These are phyloP conservation scores for Epipyxis sp. DNA, from an alignment of 108 stramenopile species.

Conservation along the genomic window DNA sequence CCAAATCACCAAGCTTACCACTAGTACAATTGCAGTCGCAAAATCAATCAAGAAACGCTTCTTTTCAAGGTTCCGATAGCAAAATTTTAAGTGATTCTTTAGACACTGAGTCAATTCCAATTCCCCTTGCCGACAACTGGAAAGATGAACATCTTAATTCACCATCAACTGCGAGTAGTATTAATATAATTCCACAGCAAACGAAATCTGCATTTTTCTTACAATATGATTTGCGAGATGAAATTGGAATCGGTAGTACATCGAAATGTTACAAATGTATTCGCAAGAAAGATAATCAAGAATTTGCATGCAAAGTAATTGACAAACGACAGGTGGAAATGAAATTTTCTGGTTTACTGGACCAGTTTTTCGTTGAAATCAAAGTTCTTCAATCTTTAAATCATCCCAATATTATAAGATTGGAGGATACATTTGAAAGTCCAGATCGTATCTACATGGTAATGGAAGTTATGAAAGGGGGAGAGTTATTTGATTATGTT, in stretches of 20 bases:
- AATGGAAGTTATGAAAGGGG: constrained; percentile 95
- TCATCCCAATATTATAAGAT: constrained; percentile 87
- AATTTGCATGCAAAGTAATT: constrained; percentile 91
- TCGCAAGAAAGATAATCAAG: constrained; percentile 54
- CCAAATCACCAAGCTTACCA: too few species aligned
- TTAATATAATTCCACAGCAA: too few species aligned
- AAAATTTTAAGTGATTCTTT: too few species aligned
- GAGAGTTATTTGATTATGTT: constrained; percentile 97
- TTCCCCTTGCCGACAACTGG: too few species aligned
- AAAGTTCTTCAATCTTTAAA: constrained; percentile 50
- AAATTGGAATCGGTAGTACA: constrained; percentile 90
- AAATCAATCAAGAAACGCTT: too few species aligned
- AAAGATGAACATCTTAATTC: too few species aligned
- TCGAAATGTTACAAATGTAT: constrained; percentile 85
- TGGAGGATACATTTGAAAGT: constrained; percentile 86
- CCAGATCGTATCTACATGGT: constrained; percentile 87
- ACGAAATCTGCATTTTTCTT: constrained; percentile 17
- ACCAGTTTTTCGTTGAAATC: constrained; percentile 92
- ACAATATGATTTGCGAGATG: constrained; percentile 83
- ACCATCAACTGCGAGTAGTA: too few species aligned
- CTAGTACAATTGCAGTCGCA: too few species aligned
- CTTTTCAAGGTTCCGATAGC: too few species aligned
- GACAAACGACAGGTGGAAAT: constrained; percentile 84
- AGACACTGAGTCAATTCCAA: too few species aligned
- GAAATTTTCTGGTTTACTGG: constrained; percentile 78